phyloP scores from a whole-genome alignment of 257 asterid species.

The Forsythia viridissima region DNA sequence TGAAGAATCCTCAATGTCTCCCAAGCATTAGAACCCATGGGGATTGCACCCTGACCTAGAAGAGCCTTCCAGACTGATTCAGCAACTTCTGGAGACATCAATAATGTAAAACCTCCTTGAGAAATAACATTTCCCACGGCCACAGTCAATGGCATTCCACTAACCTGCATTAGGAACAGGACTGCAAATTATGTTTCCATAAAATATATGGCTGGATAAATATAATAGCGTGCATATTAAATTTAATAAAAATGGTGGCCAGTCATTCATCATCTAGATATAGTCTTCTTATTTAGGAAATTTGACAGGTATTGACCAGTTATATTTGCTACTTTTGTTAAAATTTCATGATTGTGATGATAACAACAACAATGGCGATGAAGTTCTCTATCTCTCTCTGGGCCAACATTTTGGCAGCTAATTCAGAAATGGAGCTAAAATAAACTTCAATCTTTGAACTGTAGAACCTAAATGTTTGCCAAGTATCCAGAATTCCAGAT shows the following conservation, averaged over 20 bases:
- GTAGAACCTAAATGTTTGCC: background rate
- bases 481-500: no score
- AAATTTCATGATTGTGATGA: background rate
- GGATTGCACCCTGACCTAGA: constrained; percentile 65
- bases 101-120: constrained; percentile 77
- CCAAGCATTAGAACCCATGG: constrained; percentile 79
- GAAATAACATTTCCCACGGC: constrained; percentile 82
- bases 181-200: background rate
- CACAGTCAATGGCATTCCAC: constrained; percentile 85
- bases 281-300: constrained; percentile 8
- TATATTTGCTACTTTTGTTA: background rate
- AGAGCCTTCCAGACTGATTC: constrained; percentile 70
- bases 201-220: constrained; percentile 14
- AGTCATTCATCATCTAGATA: constrained; percentile 4
- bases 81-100: constrained; percentile 74
- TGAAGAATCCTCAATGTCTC: constrained; percentile 87
- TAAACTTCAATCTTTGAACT: background rate
- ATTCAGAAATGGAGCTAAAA: no score
- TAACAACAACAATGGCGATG: background rate
- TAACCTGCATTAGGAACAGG: constrained; percentile 56
- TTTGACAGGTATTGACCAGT: background rate
- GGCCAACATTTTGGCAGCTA: background rate
- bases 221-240: constrained; percentile 1
- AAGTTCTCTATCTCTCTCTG: background rate
- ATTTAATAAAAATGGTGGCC: background rate